These are phyloP conservation scores for Hypoxylon sp. DNA, from an alignment of 2,329 filamentous ascomycete genomes.

Conservation along the genomic window DNA sequence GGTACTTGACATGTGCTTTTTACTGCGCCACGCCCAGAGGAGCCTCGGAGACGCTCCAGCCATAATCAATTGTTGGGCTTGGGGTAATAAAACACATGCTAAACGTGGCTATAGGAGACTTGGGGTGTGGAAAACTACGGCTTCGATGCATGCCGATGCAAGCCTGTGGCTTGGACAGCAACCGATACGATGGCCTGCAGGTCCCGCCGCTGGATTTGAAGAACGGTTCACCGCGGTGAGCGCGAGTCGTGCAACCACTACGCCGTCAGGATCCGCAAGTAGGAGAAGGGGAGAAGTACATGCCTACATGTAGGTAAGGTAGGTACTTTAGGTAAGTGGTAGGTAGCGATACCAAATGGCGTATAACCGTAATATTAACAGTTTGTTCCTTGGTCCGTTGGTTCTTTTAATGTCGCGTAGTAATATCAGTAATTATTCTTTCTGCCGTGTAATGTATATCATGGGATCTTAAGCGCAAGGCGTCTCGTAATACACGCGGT, in stretches of 20 bases:
- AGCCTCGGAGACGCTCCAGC: background rate
- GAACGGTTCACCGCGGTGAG: slow-evolving; percentile 21
- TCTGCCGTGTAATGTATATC: slow-evolving; percentile 18
- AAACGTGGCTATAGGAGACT: background rate
- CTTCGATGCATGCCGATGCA: slow-evolving; percentile 23
- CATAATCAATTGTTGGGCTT: background rate
- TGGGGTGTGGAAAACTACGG: slow-evolving; percentile 5
- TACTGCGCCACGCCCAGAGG: slow-evolving; percentile 29
- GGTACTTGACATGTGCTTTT: slow-evolving; percentile 29
- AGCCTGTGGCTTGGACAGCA: slow-evolving; percentile 28
- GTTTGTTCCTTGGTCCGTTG: background rate
- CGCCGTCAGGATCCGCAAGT: slow-evolving; percentile 8
- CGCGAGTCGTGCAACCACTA: slow-evolving; percentile 13
- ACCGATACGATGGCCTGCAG: slow-evolving; percentile 7
- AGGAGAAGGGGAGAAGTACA: background rate
- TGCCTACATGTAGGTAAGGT: background rate
- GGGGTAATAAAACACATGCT: slow-evolving; percentile 18
- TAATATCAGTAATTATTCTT: slow-evolving; percentile 6
- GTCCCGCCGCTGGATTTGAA: slow-evolving; percentile 7
- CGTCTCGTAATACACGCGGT: slow-evolving; percentile 12
- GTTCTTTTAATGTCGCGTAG: background rate
- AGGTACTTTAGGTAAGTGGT: too few species aligned
- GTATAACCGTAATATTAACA: background rate
- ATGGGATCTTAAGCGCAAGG: slow-evolving; percentile 18
- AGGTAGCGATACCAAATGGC: background rate